Conservation (phyloP, 1,284 basidiomycete species). For the Meripilus lineatus region DNA sequence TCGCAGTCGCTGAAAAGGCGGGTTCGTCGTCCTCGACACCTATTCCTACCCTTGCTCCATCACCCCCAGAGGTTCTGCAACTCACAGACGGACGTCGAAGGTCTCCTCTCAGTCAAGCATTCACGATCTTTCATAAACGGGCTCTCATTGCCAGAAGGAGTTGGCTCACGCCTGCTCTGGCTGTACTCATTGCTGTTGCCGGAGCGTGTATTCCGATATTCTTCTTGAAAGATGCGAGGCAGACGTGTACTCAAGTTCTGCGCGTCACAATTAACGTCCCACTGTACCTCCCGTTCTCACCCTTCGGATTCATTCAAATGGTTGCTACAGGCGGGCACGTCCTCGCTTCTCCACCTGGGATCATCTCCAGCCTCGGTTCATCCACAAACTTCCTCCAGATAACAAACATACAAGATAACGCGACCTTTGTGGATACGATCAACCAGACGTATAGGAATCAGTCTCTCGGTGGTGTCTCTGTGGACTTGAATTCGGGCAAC, state of each 20-base stretch:
- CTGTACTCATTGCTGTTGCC: constrained; percentile 56
- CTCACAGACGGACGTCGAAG: constrained; percentile 47
- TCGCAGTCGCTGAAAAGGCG: constrained; percentile 15
- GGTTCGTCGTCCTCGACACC: constrained; percentile 14
- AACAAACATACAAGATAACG: constrained; percentile 40
- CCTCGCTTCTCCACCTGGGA: constrained; percentile 42
- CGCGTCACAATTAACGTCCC: constrained; percentile 30
- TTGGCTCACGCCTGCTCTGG: constrained; percentile 63
- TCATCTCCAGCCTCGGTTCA: constrained; percentile 37
- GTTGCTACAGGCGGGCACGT: constrained; percentile 22
- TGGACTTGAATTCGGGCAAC: constrained; percentile 40
- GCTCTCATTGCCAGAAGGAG: constrained; percentile 58
- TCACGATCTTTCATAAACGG: constrained; percentile 73
- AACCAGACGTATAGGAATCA: constrained; percentile 43
- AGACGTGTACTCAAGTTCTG: constrained; percentile 41
- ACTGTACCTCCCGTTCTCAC: constrained; percentile 45
- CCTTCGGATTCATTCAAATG: constrained; percentile 24
- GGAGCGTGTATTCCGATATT: constrained; percentile 63
- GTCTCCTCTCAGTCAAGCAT: constrained; percentile 52
- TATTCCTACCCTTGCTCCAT: constrained; percentile 9
- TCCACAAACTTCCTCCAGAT: constrained; percentile 29
- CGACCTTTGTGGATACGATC: constrained; percentile 51
- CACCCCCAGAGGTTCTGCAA: constrained; percentile 20
- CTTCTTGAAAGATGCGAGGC: constrained; percentile 47
- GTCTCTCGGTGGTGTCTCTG: constrained; percentile 56